These are phyloP conservation scores for Aschersonia sp. DNA, from an alignment of 2,329 filamentous ascomycete genomes.

Conservation along the genomic window DNA sequence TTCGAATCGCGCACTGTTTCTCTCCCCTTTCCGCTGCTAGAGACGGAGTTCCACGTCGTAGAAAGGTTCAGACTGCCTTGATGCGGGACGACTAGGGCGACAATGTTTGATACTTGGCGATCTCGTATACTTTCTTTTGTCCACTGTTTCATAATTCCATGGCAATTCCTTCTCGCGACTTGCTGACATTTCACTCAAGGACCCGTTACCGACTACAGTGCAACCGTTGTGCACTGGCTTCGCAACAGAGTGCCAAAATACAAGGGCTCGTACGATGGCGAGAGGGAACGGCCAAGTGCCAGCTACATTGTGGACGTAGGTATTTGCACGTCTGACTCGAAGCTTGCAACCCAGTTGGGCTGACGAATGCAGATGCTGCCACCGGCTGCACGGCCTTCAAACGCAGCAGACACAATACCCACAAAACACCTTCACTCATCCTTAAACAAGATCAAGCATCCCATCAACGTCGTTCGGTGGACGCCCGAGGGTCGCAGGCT, in stretches of 20 bases:
- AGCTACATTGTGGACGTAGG: constrained; percentile 79
- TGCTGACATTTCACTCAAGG: constrained; percentile 33
- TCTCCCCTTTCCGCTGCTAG: no score
- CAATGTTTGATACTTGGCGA: no score
- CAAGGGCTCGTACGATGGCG: constrained; percentile 54
- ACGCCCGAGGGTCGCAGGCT: constrained; percentile 87
- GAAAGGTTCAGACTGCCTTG: no score
- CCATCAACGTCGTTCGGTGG: constrained; percentile 94
- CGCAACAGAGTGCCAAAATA: constrained; percentile 57
- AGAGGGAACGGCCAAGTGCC: constrained; percentile 69
- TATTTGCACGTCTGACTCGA: background rate
- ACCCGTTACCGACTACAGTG: constrained; percentile 84
- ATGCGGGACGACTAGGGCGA: no score
- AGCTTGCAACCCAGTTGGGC: background rate
- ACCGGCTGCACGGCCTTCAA: constrained; percentile 58
- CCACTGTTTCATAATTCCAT: no score
- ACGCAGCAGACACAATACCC: constrained; percentile 74
- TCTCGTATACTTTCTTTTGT: no score
- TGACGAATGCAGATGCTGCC: constrained; percentile 58
- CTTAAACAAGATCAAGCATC: constrained; percentile 94
- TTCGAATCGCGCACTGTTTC: no score
- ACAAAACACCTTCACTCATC: constrained; percentile 97
- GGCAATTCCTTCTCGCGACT: background rate
- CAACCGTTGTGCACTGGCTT: constrained; percentile 85
- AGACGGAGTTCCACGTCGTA: no score